Evolutionary conservation across 2,329 filamentous ascomycete species (phyloP), one percentile per base, ranked within the genome.

Genomic region (Passalora sequoiae): DNA sequence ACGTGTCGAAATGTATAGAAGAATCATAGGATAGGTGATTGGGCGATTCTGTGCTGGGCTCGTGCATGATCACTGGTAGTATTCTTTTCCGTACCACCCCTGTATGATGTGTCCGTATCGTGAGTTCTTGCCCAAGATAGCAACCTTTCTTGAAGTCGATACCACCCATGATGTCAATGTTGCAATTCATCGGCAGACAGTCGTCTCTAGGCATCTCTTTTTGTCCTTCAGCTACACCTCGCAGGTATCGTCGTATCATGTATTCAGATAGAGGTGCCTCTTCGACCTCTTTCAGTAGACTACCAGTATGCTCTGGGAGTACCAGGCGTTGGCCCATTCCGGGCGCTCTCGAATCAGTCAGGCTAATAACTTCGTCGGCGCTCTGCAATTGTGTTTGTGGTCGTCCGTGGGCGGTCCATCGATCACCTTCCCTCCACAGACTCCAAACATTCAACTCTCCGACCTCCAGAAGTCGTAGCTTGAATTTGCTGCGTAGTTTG

Each of bases 131-230:
- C 0, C 92, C 92, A 6, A 97, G 80, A 66, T 98, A 98, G 68
- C 92, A 98, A 6, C 92, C 92, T 70, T 98, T 98, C 61, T 81
- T 81, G 70, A 92, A 98, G 67, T 96, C 87, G 54, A 98, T 83
- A 19, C 81, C 92, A 36, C 78, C 77, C 75, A 86, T 86, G 47
- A 86, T 69, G 66, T 98, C 92, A 63, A 97, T 76, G 64, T 96
- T 96, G 61, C 76, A 83, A 67, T 97, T 91, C 65, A 89, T 83
- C 1, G 92, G 91, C 42, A 98, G 72, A 1, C 88, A 81, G 13
- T 75, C 70, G 52, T 84, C 84, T 46, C 74, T 69, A 5, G 78
- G 64, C 15, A 98, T 81, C 70, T 98, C 92, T 12, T 69, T 63
- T 61, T 86, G 86, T 1, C 92, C 91, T 68, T 98, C 92, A 1